Conservation (phyloP, 2,329 filamentous ascomycete genomes). For the Exophiala oligosperma region DNA sequence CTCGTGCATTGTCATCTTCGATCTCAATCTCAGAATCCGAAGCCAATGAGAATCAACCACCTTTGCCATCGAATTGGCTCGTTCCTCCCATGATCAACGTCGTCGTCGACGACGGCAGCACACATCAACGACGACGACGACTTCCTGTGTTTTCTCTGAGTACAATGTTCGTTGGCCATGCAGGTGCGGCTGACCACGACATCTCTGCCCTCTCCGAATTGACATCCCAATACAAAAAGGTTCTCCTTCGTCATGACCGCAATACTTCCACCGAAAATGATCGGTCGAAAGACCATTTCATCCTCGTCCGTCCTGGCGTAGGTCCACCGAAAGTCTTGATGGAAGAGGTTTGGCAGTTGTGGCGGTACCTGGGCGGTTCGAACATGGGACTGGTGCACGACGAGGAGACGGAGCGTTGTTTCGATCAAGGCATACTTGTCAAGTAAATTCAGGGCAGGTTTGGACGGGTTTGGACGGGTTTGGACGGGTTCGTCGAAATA, state of each 20-base stretch:
- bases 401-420: background rate
- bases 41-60: background rate
- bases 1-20: background rate
- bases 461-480: too few relatives aligned
- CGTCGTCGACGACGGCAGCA: conserved; percentile 10
- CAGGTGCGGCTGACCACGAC: background rate
- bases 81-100: conserved; percentile 26
- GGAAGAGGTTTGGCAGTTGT: conserved; percentile 27
- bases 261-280: background rate
- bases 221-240: background rate
- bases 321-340: conserved; percentile 13
- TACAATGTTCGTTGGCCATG: conserved; percentile 10
- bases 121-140: conserved; percentile 1
- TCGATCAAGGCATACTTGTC: background rate
- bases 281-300: conserved; percentile 7
- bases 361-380: conserved; percentile 27
- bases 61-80: conserved; percentile 8
- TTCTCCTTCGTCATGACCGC: background rate
- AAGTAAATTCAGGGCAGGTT: background rate
- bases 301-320: conserved; percentile 19
- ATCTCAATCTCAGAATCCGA: background rate
- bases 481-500: too few relatives aligned
- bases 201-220: conserved; percentile 1
- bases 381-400: conserved; percentile 1
- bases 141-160: conserved; percentile 25